These are phyloP conservation scores for Aspergillus cavernicola DNA, from an alignment of 495 filamentous ascomycete genomes.

Conservation along the genomic window DNA sequence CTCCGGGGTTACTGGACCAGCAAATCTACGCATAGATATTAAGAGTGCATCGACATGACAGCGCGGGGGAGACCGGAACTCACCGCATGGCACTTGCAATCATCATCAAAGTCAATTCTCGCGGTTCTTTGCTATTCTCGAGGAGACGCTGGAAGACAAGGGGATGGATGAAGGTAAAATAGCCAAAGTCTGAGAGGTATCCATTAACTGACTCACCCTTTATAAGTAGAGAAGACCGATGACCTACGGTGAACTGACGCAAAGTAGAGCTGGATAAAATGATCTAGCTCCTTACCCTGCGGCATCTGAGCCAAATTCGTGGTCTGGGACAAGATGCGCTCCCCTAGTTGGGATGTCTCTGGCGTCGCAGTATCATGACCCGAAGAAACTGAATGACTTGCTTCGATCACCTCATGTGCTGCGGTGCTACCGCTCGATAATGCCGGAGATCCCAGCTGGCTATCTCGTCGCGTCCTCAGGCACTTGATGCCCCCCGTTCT, in stretches of 20 bases:
- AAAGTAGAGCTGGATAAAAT: neutral
- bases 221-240: no score
- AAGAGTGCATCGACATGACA: no score
- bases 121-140: neutral
- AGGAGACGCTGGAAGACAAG: neutral
- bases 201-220: neutral
- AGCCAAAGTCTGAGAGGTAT: neutral
- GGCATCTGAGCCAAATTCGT: neutral
- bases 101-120: neutral
- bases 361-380: no score
- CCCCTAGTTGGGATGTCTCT: no score
- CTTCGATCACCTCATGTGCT: neutral
- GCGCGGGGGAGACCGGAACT: neutral
- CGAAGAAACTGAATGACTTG: no score
- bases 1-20: neutral
- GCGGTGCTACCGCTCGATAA: neutral
- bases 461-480: neutral
- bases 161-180: neutral
- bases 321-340: no score
- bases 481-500: neutral
- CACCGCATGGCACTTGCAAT: neutral
- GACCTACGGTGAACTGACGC: neutral
- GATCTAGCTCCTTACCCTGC: neutral
- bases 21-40: neutral
- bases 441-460: neutral